Conservation (phyloP, 192 early-diverging fungal genomes). For the Coemansia erecta region DNA sequence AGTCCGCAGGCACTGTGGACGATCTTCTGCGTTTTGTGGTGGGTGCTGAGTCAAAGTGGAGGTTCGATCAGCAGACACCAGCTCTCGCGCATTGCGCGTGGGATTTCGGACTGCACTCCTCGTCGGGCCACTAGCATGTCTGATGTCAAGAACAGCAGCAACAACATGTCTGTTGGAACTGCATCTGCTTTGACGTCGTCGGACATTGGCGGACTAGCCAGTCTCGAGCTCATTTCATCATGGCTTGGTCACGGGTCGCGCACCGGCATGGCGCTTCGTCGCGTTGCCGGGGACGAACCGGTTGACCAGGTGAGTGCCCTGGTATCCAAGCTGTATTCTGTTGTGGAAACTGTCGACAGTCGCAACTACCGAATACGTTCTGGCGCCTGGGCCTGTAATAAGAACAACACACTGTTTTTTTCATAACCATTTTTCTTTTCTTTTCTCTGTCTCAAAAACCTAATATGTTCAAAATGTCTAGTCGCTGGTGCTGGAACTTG, state of each 20-base stretch:
- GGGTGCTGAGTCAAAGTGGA: constrained; percentile 51
- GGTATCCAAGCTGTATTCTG: constrained; percentile 25
- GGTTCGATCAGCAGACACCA: constrained; percentile 51
- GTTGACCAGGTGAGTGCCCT: constrained; percentile 39
- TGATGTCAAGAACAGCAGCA: neutral
- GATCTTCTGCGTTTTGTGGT: constrained; percentile 54
- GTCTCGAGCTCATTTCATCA: constrained; percentile 27
- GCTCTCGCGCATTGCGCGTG: constrained; percentile 50
- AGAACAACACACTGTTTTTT: constrained; percentile 23
- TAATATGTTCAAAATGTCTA: neutral
- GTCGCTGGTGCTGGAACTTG: too few species aligned
- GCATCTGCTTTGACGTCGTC: neutral
- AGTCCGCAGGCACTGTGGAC: constrained; percentile 44
- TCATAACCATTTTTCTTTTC: neutral
- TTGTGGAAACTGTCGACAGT: constrained; percentile 12
- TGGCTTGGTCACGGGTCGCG: constrained; percentile 44
- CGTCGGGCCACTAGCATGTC: constrained; percentile 6
- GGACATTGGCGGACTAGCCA: constrained; percentile 17
- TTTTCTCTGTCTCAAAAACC: neutral
- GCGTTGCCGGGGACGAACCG: constrained; percentile 36
- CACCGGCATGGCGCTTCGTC: constrained; percentile 36
- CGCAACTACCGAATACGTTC: constrained; percentile 23
- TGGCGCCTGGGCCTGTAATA: constrained; percentile 13
- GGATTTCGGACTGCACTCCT: constrained; percentile 44
- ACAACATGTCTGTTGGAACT: neutral